Evolutionary conservation across 1,284 basidiomycete species (phyloP).

Genomic region (Tremellales sp.): DNA sequence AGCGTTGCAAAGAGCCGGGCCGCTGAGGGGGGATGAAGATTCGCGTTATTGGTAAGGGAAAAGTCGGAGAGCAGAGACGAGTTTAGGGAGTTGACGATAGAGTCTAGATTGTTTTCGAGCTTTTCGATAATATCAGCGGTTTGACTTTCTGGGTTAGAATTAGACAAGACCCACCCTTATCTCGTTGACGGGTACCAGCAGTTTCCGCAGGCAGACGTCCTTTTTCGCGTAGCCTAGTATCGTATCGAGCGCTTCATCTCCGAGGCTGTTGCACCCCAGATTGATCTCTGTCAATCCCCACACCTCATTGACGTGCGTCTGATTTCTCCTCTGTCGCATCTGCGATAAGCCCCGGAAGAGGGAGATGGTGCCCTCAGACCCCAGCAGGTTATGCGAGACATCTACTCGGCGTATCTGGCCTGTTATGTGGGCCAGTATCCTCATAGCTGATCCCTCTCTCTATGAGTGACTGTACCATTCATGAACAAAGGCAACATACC

Average conservation of each 20-base stretch:
- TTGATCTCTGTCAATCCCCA: constrained; percentile 43
- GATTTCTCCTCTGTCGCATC: constrained; percentile 16
- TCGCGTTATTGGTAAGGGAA: constrained; percentile 33
- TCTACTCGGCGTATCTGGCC: constrained; percentile 35
- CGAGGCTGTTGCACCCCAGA: constrained; percentile 28
- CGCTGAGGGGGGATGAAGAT: constrained; percentile 18
- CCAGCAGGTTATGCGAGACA: constrained; percentile 41
- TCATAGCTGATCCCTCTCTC: constrained; percentile 24
- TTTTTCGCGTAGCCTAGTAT: constrained; percentile 35
- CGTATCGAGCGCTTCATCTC: constrained; percentile 26
- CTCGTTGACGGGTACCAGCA: constrained; percentile 34
- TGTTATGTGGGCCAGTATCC: constrained; percentile 32
- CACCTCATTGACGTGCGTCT: constrained; percentile 6
- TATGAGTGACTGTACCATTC: neutral
- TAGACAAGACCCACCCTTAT: constrained; percentile 26
- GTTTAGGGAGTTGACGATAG: constrained; percentile 30
- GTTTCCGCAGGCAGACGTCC: constrained; percentile 27
- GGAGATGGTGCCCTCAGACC: constrained; percentile 28
- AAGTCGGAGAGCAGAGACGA: constrained; percentile 25
- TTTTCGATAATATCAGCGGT: constrained; percentile 1
- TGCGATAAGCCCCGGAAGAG: constrained; percentile 34
- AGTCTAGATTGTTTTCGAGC: constrained; percentile 20
- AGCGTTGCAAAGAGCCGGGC: constrained; percentile 24
- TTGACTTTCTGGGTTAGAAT: neutral
- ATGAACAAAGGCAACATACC: constrained; percentile 24